Evolutionary conservation across 1,284 basidiomycete species (phyloP), one percentile per base, ranked within the genome.

Genomic region (Pyrrhoderma lamaoense): DNA sequence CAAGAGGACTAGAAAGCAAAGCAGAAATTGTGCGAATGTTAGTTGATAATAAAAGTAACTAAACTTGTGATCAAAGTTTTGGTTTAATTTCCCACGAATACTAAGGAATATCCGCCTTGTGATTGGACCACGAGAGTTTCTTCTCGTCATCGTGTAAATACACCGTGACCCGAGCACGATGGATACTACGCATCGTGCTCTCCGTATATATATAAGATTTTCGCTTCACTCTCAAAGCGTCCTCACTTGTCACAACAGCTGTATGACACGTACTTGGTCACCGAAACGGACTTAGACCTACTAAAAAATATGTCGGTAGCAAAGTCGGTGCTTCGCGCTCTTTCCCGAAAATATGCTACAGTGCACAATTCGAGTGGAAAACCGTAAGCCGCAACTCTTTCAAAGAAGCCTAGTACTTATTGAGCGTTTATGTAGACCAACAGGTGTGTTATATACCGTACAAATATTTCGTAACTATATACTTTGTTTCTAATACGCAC

Each of bases 351-450:
- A 34, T 65, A 68, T 49, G 70, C 70, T 37, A 67, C 69, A 19
- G 57, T 69, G 39, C 63, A 67, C 49, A 63, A 59, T 47, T 60
- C 66, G n/a, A 59, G 65, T 1, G 64, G 67, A 31, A 71, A 70
- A 57, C 69, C 67, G 70, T 70, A 53, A 52, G 64, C 54, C 39
- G n/a, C n/a, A n/a, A n/a, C 16, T 50, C 39, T 43, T n/a, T 45
- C 43, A 31, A 31, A 31, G 11, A 31, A 31, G 11, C n/a, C n/a
- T n/a, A n/a, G n/a, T n/a, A n/a, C n/a, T n/a, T n/a, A n/a, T n/a
- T n/a, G n/a, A n/a, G 42, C 35, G 39, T 46, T 55, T 55, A 38
- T 25, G 9, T 38, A 82, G 81, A 61, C 80, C 81, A 54, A 83
- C 80, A 78, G 80, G 81, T 83, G 60, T 58, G 69, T 55, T 34